Conservation (phyloP, 2,329 filamentous ascomycete genomes). For the Microdochium trichocladiopsis region DNA sequence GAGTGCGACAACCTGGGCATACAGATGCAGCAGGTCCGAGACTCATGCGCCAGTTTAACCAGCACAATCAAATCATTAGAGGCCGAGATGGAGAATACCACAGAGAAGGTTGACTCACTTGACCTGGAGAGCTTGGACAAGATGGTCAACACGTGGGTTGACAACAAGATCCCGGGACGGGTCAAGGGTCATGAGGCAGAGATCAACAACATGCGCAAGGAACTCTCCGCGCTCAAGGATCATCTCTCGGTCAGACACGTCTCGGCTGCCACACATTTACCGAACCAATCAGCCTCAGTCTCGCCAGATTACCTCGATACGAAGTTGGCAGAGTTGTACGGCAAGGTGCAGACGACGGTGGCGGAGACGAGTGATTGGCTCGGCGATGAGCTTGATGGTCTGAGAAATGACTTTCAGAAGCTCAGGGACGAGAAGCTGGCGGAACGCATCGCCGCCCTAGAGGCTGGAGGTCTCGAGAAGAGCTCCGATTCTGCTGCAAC, state of each 20-base stretch:
- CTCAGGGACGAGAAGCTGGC: constrained; percentile 4
- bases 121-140: not conserved
- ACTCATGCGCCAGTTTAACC: not conserved
- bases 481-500: not conserved
- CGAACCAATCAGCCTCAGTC: not conserved
- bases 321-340: not conserved
- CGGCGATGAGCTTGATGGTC: not conserved
- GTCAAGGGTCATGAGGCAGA: not conserved
- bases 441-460: not conserved
- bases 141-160: not conserved
- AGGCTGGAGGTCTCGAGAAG: not conserved
- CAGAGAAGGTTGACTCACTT: not conserved
- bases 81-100: not conserved
- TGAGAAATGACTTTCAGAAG: constrained; percentile 2
- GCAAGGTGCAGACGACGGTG: not conserved
- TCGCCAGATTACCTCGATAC: not conserved
- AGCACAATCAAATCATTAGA: not conserved
- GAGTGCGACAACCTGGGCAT: not conserved
- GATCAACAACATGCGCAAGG: not conserved
- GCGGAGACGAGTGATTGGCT: not conserved
- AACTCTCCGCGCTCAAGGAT: not conserved
- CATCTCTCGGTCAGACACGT: not conserved
- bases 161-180: not conserved
- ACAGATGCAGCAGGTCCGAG: not conserved
- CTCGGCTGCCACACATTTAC: not conserved